Conservation (phyloP, 2,329 filamentous ascomycete species). For the Fusarium mangiferae region DNA sequence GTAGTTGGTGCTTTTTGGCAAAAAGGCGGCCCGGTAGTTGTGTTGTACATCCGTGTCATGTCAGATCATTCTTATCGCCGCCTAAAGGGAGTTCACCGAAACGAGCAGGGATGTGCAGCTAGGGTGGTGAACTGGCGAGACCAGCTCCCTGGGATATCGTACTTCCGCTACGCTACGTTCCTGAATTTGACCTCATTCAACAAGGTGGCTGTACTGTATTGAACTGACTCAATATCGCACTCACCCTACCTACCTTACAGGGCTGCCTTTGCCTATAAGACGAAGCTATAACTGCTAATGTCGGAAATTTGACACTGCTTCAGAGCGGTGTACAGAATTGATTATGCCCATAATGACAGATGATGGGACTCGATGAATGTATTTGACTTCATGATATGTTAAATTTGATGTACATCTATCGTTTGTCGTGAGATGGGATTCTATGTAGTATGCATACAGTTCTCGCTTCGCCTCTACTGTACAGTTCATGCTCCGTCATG, state of each 20-base stretch:
- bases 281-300: not conserved
- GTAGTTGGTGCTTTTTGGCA: constrained; percentile 1
- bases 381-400: not conserved
- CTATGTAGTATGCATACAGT: constrained; percentile 29
- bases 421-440: constrained; percentile 39
- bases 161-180: not conserved
- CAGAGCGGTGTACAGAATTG: not conserved
- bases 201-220: not conserved
- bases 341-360: not conserved
- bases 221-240: constrained; percentile 7
- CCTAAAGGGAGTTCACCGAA: constrained; percentile 33
- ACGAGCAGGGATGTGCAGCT: constrained; percentile 20
- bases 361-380: not conserved
- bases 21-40: constrained; percentile 40
- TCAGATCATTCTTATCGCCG: constrained; percentile 46
- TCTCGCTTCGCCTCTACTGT: constrained; percentile 2
- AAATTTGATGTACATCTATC: constrained; percentile 14
- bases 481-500: constrained; percentile 8
- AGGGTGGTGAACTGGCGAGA: constrained; percentile 5
- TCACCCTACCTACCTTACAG: not conserved
- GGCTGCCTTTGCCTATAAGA: constrained; percentile 2
- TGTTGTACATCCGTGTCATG: constrained; percentile 19
- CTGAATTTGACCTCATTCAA: not conserved
- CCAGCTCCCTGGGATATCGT: not conserved
- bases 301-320: not conserved